Percentiles rank a stretch among this genome's conserved stretches.
phyloP scores from a whole-genome alignment of 108 stramenopile species.

The Skeletonema marinoi region DNA sequence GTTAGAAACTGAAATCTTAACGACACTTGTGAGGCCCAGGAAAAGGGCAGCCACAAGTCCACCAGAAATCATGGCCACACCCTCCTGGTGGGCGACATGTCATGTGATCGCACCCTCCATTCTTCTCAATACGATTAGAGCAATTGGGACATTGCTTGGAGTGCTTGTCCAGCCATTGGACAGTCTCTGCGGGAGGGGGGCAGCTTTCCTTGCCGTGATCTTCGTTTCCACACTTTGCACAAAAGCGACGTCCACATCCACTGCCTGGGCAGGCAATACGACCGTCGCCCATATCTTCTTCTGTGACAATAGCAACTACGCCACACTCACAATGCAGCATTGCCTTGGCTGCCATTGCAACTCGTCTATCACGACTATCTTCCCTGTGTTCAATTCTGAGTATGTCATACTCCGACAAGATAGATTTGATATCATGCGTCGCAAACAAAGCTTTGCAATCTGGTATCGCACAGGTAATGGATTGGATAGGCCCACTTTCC shows the following conservation, averaged over 20 bases:
- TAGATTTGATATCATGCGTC: background rate
- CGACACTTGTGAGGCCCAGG: slow-evolving; percentile 11
- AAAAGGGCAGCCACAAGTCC: slow-evolving; percentile 11
- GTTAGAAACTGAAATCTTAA: background rate
- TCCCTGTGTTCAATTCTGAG: slow-evolving; percentile 18
- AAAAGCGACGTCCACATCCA: slow-evolving; percentile 13
- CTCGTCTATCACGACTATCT: slow-evolving; percentile 3
- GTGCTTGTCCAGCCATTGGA: slow-evolving; percentile 33
- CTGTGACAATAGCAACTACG: slow-evolving; percentile 10
- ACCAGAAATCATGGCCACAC: slow-evolving; percentile 33
- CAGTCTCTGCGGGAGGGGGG: slow-evolving; percentile 12
- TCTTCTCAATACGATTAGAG: slow-evolving; percentile 20
- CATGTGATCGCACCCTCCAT: slow-evolving; percentile 34
- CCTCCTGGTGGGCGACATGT: slow-evolving; percentile 13
- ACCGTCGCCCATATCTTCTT: slow-evolving; percentile 17
- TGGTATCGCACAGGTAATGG: slow-evolving; percentile 4
- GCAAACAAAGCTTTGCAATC: slow-evolving; percentile 13
- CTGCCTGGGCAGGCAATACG: slow-evolving; percentile 4
- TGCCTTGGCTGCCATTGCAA: slow-evolving; percentile 8
- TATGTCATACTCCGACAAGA: slow-evolving; percentile 5
- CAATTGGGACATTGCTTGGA: slow-evolving; percentile 24
- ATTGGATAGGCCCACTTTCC: background rate
- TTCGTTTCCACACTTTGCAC: slow-evolving; percentile 15
- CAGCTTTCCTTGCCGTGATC: slow-evolving; percentile 12
- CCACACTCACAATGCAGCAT: slow-evolving; percentile 20